These are phyloP conservation scores for Aspergillus unguis DNA, from an alignment of 2,329 filamentous ascomycete genomes.

Conservation along the genomic window DNA sequence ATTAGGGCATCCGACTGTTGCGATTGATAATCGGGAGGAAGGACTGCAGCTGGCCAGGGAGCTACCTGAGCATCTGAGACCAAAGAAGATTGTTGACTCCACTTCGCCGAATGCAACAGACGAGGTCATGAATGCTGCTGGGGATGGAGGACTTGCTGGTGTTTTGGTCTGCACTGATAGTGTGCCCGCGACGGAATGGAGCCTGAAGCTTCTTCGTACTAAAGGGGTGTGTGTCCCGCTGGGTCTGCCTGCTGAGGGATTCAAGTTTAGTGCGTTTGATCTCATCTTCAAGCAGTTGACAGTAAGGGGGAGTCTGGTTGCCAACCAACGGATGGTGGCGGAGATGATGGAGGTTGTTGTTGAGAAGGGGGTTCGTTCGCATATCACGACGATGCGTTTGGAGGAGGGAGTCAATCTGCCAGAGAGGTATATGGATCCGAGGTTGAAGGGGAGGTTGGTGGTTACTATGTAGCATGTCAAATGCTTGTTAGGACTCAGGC, in stretches of 20 bases:
- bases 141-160: neutral
- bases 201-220: conserved; percentile 3
- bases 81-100: neutral
- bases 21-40: conserved; percentile 10
- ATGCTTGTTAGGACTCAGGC: too few species aligned
- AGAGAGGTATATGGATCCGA: conserved; percentile 1
- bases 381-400: neutral
- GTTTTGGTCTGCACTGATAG: conserved; percentile 13
- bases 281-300: conserved; percentile 11
- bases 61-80: neutral
- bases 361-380: conserved; percentile 1
- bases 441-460: conserved; percentile 2
- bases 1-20: conserved; percentile 9
- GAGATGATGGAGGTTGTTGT: conserved; percentile 10
- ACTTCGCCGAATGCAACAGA: neutral
- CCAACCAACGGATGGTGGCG: neutral
- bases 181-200: conserved; percentile 8
- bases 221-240: conserved; percentile 9
- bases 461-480: neutral
- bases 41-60: conserved; percentile 5
- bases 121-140: neutral
- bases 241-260: conserved; percentile 7
- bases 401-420: conserved; percentile 3
- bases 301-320: conserved; percentile 8
- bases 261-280: conserved; percentile 8